Conservation (phyloP, 2,329 filamentous ascomycete genomes). For the Fusarium acutatum region DNA sequence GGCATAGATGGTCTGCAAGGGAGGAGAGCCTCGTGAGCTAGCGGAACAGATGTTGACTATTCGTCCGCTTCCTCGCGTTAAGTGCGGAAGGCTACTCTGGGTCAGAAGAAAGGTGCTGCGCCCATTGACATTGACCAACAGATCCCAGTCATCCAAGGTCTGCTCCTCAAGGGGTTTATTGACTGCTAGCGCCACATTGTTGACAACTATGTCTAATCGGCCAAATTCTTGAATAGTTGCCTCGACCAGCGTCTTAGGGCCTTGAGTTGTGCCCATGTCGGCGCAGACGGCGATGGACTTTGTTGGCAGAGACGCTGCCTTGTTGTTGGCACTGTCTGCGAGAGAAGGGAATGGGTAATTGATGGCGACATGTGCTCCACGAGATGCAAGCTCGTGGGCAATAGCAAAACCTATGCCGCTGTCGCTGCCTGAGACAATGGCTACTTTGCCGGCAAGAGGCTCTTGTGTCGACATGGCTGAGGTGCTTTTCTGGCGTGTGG, state of each 20-base stretch:
- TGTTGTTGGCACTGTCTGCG: constrained; percentile 10
- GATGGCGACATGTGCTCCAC: background rate
- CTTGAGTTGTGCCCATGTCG: background rate
- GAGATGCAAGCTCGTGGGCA: background rate
- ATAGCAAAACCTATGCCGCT: background rate
- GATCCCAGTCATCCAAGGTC: background rate
- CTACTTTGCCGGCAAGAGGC: background rate
- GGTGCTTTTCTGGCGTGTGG: background rate
- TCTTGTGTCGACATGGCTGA: background rate
- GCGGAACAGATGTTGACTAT: background rate
- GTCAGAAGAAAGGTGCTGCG: background rate
- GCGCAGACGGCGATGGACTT: background rate
- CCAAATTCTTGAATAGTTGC: background rate
- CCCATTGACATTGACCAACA: background rate
- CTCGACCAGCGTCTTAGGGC: background rate
- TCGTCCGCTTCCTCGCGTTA: background rate
- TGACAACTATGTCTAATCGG: background rate
- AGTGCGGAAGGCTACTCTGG: background rate
- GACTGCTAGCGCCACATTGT: background rate
- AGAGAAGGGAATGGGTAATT: background rate
- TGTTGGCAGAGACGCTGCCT: background rate
- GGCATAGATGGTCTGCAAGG: background rate
- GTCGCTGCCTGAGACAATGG: background rate
- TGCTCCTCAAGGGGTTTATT: background rate
- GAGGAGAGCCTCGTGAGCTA: background rate